Conservation (phyloP, 495 filamentous ascomycete genomes). For the Staphylotrichum tortipilum region DNA sequence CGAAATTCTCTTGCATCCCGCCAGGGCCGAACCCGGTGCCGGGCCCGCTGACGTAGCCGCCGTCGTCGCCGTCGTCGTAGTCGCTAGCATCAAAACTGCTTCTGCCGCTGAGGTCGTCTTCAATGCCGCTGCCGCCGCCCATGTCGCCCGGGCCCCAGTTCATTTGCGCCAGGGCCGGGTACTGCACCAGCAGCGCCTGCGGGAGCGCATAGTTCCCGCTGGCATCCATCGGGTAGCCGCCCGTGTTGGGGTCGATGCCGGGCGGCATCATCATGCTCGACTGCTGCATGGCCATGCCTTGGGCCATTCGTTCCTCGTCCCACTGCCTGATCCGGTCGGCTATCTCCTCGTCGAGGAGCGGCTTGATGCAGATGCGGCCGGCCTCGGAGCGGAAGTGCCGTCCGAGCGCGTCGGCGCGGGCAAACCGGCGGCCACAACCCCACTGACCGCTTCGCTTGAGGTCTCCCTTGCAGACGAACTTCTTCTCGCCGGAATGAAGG, state of each 20-base stretch:
- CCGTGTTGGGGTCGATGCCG: constrained; percentile 36
- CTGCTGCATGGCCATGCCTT: constrained; percentile 38
- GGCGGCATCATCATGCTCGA: constrained; percentile 34
- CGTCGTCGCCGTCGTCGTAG: constrained; percentile 53
- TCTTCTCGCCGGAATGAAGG: constrained; percentile 87
- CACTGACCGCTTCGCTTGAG: constrained; percentile 73
- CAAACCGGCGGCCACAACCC: constrained; percentile 91
- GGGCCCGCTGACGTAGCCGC: constrained; percentile 48
- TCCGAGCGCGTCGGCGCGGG: constrained; percentile 88
- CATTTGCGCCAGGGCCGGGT: constrained; percentile 76
- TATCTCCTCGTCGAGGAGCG: constrained; percentile 82
- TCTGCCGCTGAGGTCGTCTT: constrained; percentile 70
- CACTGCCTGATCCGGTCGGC: constrained; percentile 61
- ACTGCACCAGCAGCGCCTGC: constrained; percentile 79
- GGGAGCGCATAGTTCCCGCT: constrained; percentile 63
- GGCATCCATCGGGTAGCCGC: constrained; percentile 41
- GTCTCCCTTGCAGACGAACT: constrained; percentile 90
- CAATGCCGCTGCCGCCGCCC: constrained; percentile 44
- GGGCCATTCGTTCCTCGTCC: constrained; percentile 53
- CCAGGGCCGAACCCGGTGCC: constrained; percentile 42
- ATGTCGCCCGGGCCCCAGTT: constrained; percentile 63
- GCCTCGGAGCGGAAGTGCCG: constrained; percentile 97
- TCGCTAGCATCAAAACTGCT: constrained; percentile 89
- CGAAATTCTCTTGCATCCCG: constrained; percentile 41
- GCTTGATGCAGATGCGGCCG: constrained; percentile 91